Evolutionary conservation across 2,329 filamentous ascomycete genomes (phyloP).

Genomic region (Alternaria metachromatica): DNA sequence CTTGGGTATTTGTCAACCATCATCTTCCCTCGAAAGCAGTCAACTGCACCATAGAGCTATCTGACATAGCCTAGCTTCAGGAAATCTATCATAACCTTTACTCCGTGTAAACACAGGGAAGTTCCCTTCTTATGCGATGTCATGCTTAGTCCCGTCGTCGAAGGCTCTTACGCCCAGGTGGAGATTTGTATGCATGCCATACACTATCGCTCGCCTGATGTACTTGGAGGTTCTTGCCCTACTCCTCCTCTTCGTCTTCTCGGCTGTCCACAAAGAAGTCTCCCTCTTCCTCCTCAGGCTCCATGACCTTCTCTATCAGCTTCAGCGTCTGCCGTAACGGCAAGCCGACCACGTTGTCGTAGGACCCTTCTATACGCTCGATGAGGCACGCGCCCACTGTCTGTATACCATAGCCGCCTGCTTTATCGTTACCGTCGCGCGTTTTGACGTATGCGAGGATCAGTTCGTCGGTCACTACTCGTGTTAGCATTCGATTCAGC

Average conservation of each 20-base stretch:
- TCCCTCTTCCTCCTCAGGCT: slow-evolving; percentile 62
- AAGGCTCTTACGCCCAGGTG: not conserved
- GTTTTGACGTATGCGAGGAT: slow-evolving; percentile 81
- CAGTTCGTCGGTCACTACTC: slow-evolving; percentile 74
- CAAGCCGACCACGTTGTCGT: slow-evolving; percentile 93
- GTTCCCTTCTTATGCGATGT: not conserved
- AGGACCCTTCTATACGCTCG: slow-evolving; percentile 85
- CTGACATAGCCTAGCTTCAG: not conserved
- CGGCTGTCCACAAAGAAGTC: slow-evolving; percentile 34
- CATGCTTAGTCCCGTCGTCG: not conserved
- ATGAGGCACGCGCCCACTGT: slow-evolving; percentile 86
- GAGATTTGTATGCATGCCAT: not conserved
- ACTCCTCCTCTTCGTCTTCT: slow-evolving; percentile 15
- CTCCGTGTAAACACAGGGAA: not conserved
- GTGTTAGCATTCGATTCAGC: slow-evolving; percentile 8
- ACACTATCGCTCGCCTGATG: not conserved
- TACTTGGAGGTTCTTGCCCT: not conserved
- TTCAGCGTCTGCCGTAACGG: slow-evolving; percentile 79
- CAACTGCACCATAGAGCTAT: not conserved
- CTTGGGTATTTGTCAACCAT: not conserved
- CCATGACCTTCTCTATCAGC: slow-evolving; percentile 87
- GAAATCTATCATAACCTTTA: not conserved
- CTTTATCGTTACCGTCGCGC: slow-evolving; percentile 93
- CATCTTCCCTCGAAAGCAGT: not conserved
- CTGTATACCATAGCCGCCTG: slow-evolving; percentile 93